A percentile compares a stretch with the other conserved stretches of the same genome.
These are phyloP conservation scores for Mortierella sp. DNA, from an alignment of 371 early-diverging fungal species.

Conservation along the genomic window DNA sequence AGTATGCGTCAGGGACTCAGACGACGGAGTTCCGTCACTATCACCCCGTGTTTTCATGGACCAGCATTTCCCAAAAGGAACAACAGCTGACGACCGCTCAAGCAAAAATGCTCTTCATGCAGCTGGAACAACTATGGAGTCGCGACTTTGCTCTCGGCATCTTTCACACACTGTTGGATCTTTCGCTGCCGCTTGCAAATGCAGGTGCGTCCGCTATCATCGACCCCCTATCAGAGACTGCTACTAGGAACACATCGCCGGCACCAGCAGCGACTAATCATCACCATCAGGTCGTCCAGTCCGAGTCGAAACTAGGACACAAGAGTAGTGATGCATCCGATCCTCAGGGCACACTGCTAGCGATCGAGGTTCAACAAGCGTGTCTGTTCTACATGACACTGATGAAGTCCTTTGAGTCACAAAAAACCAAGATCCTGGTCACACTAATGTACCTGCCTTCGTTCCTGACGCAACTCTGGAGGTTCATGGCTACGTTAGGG, in stretches of 20 bases:
- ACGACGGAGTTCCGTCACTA: slow-evolving; percentile 59
- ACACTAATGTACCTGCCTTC: slow-evolving; percentile 68
- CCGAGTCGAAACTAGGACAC: background rate
- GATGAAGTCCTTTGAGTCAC: slow-evolving; percentile 57
- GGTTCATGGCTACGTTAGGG: slow-evolving; percentile 68
- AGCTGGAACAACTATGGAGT: slow-evolving; percentile 70
- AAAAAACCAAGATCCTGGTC: slow-evolving; percentile 65
- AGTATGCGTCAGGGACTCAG: slow-evolving; percentile 62
- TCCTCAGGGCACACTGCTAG: slow-evolving; percentile 53
- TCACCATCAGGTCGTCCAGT: slow-evolving; percentile 1
- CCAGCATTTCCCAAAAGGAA: slow-evolving; percentile 59
- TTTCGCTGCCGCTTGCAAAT: slow-evolving; percentile 27
- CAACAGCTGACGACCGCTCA: slow-evolving; percentile 56
- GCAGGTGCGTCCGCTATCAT: slow-evolving; percentile 11
- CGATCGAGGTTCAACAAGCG: slow-evolving; percentile 63
- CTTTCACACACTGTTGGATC: slow-evolving; percentile 57
- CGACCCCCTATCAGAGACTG: background rate
- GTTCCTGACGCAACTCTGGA: slow-evolving; percentile 72
- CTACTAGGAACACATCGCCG: background rate
- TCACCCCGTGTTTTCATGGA: slow-evolving; percentile 79
- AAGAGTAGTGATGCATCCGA: slow-evolving; percentile 10
- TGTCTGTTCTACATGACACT: slow-evolving; percentile 66
- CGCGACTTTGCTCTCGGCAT: slow-evolving; percentile 62
- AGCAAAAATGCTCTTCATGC: slow-evolving; percentile 58
- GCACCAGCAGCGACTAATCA: slow-evolving; percentile 11